Evolutionary conservation across 2,329 filamentous ascomycete genomes (phyloP), one percentile per base, ranked within the genome.

Genomic region (Colletotrichum tofieldiae): DNA sequence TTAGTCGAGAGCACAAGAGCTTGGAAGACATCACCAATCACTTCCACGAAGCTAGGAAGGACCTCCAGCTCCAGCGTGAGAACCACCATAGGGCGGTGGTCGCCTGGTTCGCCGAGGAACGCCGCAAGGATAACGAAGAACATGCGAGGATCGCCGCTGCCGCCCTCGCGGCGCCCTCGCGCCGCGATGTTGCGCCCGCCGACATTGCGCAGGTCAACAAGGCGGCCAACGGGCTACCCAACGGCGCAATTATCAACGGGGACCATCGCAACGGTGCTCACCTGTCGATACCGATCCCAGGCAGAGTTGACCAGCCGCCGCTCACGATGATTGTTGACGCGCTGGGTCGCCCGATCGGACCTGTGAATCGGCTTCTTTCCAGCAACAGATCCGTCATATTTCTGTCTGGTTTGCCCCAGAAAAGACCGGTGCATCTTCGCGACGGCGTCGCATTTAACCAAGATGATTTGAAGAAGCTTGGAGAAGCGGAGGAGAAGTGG

Each of bases 311-410:
- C 1, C 41, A 67, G 29, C 26, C 29, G 14, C 26, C 64, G 18
- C 26, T 72, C 29, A 64, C 70, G 5, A 54, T 70, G 3, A 79
- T 87, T 2, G 73, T 81, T 26, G 81, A 83, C 68, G 76, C 79
- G 0, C 79, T 82, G 4, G 84, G 83, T n/a, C 77, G 77, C 2
- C 68, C 82, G 7, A 77, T 87, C 23, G 85, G 83, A 2, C 75
- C 78, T 6, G 74, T 87, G 41, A 77, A 79, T 51, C 79, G 78
- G 0, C 81, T 84, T 26, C 16, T 23, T 12, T 41, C 67, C 12
- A 37, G 39, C 39, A 60, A 55, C 37, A 69, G 55, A 11, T 39
- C 43, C 37, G 39, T 55, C 23, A 39, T 41, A 18, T 37, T 60
- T n/a, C 54, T 70, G 45, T 63, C 60, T 16, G 41, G 61, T 23